Percentiles rank a stretch among this genome's conserved stretches.
phyloP scores from a whole-genome alignment of 805 yeast species.

The Teunomyces lycoperdinae region DNA sequence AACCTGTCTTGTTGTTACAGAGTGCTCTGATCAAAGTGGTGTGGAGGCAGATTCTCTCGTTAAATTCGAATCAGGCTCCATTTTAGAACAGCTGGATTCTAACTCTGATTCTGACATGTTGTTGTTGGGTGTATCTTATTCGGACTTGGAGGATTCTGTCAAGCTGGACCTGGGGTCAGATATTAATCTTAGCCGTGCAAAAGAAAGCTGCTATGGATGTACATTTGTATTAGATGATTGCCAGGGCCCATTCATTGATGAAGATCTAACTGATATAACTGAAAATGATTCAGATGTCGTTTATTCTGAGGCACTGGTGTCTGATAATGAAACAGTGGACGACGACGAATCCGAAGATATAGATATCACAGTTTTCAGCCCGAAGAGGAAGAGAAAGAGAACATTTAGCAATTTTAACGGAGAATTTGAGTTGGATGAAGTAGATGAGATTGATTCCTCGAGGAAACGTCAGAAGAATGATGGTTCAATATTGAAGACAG shows the following conservation, averaged over 20 bases:
- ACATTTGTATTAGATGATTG: background rate
- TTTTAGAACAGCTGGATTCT: background rate
- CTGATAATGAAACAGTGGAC: background rate
- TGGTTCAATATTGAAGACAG: conserved; percentile 10
- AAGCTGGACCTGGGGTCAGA: background rate
- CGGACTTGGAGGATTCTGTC: background rate
- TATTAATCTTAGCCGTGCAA: background rate
- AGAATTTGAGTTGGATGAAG: conserved; percentile 6
- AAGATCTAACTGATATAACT: conserved; percentile 6
- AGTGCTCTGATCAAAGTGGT: background rate
- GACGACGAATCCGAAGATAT: background rate
- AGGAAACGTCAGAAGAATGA: conserved; percentile 5
- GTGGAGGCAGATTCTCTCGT: background rate
- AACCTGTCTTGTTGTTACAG: background rate
- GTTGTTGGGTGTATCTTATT: background rate
- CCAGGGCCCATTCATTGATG: background rate
- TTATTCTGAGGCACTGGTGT: background rate
- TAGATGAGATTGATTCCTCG: background rate
- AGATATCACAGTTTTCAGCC: background rate
- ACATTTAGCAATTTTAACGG: conserved; percentile 7
- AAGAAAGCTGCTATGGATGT: background rate
- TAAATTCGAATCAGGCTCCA: background rate
- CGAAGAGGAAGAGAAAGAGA: conserved; percentile 4
- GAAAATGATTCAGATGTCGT: conserved; percentile 4
- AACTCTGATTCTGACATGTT: background rate